Percentiles rank a stretch among this genome's conserved stretches.
Evolutionary conservation across 164 flowering plant genomes (phyloP).

Genomic region (Dillenia suffruticosa): DNA sequence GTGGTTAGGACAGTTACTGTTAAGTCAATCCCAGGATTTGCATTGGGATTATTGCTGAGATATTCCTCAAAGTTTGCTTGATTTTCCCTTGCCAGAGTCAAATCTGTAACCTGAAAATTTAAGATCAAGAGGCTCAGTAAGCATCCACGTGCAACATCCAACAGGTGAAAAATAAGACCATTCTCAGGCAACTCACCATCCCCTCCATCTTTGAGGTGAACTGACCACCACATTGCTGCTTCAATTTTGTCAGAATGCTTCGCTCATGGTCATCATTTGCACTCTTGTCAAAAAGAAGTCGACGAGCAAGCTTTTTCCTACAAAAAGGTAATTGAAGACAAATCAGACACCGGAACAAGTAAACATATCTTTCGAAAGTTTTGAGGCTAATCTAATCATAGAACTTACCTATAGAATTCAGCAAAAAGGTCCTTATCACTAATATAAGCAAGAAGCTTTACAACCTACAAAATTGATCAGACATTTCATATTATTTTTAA

Average conservation of each 20-base stretch:
- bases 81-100: conserved; percentile 82
- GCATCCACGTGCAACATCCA: no score
- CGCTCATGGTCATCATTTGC: conserved; percentile 96
- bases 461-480: conserved; percentile 47
- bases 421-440: conserved; percentile 95
- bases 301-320: conserved; percentile 92
- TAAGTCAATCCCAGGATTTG: conserved; percentile 84
- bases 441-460: conserved; percentile 86
- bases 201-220: conserved; percentile 99
- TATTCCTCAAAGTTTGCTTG: conserved; percentile 77
- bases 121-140: no score
- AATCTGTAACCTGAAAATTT: conserved; percentile 64
- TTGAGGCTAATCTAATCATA: neutral
- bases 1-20: conserved; percentile 89
- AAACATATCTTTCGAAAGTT: neutral
- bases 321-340: conserved; percentile 3
- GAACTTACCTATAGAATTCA: conserved; percentile 76
- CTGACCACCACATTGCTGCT: conserved; percentile 97
- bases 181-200: conserved; percentile 49
- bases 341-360: conserved; percentile 1
- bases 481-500: no score
- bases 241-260: conserved; percentile 81
- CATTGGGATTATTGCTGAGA: conserved; percentile 43
- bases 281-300: conserved; percentile 89
- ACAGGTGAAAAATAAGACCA: no score